phyloP scores from a whole-genome alignment of 2,329 filamentous ascomycete species.

The Orbilia oligospora region DNA sequence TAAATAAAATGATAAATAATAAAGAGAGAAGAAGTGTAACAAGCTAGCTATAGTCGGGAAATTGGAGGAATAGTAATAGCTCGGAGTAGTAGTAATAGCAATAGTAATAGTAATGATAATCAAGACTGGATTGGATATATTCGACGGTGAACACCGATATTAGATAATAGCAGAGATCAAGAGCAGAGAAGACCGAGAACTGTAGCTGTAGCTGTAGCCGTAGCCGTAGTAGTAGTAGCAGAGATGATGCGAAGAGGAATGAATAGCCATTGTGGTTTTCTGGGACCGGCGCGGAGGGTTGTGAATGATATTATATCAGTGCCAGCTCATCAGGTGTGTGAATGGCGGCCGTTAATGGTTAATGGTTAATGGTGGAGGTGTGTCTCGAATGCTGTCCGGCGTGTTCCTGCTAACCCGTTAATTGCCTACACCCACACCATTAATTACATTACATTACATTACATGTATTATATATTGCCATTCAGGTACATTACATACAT shows the following conservation, averaged over 20 bases:
- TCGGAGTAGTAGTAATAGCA: not conserved
- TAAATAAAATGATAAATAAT: too few relatives aligned
- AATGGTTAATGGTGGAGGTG: conserved; percentile 42
- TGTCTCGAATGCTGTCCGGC: conserved; percentile 56
- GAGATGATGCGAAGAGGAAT: conserved; percentile 53
- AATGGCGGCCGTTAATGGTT: too few relatives aligned
- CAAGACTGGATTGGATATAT: not conserved
- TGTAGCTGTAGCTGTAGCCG: too few relatives aligned
- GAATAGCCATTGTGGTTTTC: conserved; percentile 18
- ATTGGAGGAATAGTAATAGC: not conserved
- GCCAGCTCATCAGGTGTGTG: conserved; percentile 58
- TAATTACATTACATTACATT: too few relatives aligned
- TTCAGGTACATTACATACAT: too few relatives aligned
- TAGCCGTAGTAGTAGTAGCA: too few relatives aligned
- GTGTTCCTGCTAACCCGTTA: conserved; percentile 26
- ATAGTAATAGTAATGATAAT: not conserved
- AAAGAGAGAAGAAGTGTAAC: too few relatives aligned
- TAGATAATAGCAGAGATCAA: conserved; percentile 3
- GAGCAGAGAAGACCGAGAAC: conserved; percentile 3
- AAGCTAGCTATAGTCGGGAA: not conserved
- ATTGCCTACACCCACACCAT: not conserved
- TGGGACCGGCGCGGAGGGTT: conserved; percentile 20
- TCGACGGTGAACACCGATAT: not conserved
- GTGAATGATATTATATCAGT: conserved; percentile 54
- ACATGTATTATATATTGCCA: not conserved